These are phyloP conservation scores for Porpolomopsis calyptriformis DNA, from an alignment of 768 basidiomycete genomes.

Conservation along the genomic window DNA sequence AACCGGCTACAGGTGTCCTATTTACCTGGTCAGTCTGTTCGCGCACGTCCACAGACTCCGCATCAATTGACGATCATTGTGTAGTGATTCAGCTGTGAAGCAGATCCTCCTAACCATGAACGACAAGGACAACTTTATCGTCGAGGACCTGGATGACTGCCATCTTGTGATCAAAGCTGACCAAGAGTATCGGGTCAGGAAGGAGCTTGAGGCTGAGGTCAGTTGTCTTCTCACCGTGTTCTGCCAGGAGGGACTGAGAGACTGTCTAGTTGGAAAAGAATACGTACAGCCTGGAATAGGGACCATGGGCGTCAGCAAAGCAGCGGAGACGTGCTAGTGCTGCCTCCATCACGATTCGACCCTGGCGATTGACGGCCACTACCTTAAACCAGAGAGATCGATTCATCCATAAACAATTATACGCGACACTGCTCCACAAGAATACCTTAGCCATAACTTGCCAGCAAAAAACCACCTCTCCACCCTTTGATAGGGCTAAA, in stretches of 20 bases:
- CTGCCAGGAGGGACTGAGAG: not conserved
- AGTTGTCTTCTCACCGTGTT: not conserved
- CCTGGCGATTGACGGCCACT: no score
- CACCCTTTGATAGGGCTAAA: no score
- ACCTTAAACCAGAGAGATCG: no score
- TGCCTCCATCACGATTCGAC: no score
- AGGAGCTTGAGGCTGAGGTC: conserved; percentile 69
- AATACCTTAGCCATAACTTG: no score
- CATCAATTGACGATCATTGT: not conserved
- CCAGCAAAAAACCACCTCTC: no score
- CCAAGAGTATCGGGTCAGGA: conserved; percentile 62
- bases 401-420: no score
- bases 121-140: conserved; percentile 69
- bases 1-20: conserved; percentile 40
- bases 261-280: conserved; percentile 67
- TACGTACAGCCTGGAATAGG: conserved; percentile 60
- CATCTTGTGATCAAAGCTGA: conserved; percentile 80
- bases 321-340: no score
- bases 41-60: not conserved
- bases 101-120: conserved; percentile 79
- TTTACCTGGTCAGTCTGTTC: conserved; percentile 46
- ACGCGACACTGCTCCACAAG: no score
- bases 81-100: conserved; percentile 81
- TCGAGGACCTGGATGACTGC: conserved; percentile 78
- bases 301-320: no score